A percentile compares a stretch with the other conserved stretches of the same genome.
These are phyloP conservation scores for Trichoderma endophyticum DNA, from an alignment of 2,329 filamentous ascomycete species.

Conservation along the genomic window DNA sequence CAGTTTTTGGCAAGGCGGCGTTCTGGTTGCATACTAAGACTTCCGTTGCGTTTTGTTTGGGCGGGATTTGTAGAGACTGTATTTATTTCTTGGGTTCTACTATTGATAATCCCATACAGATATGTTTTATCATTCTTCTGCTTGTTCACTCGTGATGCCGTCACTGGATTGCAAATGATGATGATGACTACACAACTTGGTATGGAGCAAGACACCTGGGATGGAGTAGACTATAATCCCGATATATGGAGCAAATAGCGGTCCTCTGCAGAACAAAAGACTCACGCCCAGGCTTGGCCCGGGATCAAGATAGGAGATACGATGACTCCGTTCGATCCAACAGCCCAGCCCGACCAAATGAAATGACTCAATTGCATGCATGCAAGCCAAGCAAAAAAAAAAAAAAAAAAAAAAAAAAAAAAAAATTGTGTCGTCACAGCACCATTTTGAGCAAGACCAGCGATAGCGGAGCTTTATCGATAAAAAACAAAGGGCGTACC, in stretches of 20 bases:
- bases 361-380: conserved; percentile 4
- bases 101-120: conserved; percentile 14
- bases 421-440: background rate
- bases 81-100: conserved; percentile 14
- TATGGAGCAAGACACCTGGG: background rate
- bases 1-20: conserved; percentile 22
- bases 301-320: background rate
- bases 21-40: conserved; percentile 28
- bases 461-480: conserved; percentile 23
- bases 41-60: conserved; percentile 29
- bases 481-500: background rate
- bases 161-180: background rate
- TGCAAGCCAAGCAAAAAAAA: too few relatives aligned
- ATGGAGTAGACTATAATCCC: background rate
- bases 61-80: conserved; percentile 23
- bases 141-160: background rate
- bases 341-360: background rate
- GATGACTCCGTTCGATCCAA: background rate
- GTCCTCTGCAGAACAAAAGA: background rate
- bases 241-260: background rate
- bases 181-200: background rate
- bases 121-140: background rate
- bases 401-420: too few relatives aligned
- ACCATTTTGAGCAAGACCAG: background rate
- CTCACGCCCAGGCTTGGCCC: background rate